phyloP scores from a whole-genome alignment of 192 early-diverging fungal genomes.

The Backusella australiensis region DNA sequence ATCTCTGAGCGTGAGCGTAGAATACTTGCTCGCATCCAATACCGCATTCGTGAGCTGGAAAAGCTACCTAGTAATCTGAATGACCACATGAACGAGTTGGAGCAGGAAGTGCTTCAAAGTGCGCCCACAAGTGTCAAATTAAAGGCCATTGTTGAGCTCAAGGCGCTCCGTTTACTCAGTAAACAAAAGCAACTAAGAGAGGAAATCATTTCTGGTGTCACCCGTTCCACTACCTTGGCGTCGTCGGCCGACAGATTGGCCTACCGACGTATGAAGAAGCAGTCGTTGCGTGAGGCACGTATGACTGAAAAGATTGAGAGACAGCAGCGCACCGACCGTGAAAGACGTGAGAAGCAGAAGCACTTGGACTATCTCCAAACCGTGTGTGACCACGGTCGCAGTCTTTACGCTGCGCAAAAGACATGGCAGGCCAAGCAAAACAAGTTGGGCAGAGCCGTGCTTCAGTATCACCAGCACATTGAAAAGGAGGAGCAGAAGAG shows the following conservation, averaged over 20 bases:
- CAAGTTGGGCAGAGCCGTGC: constrained; percentile 75
- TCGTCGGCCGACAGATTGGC: constrained; percentile 76
- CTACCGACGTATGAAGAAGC: constrained; percentile 80
- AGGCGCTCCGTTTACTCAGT: constrained; percentile 73
- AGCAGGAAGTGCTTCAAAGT: constrained; percentile 16
- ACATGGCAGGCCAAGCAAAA: constrained; percentile 63
- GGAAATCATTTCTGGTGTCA: constrained; percentile 72
- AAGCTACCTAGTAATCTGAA: constrained; percentile 7
- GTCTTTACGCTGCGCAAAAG: constrained; percentile 66
- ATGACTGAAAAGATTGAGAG: constrained; percentile 89
- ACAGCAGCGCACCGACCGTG: constrained; percentile 84
- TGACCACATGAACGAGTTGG: background rate
- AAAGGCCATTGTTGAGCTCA: constrained; percentile 86
- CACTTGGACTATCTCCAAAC: constrained; percentile 77
- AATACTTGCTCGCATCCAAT: constrained; percentile 63
- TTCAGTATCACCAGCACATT: constrained; percentile 74
- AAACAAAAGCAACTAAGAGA: constrained; percentile 59
- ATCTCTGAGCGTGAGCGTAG: constrained; percentile 76
- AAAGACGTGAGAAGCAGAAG: constrained; percentile 81
- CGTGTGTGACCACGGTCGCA: constrained; percentile 74
- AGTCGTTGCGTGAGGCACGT: constrained; percentile 78
- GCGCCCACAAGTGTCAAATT: constrained; percentile 34
- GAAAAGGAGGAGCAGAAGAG: constrained; percentile 96
- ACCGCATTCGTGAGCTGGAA: constrained; percentile 80
- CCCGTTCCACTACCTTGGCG: constrained; percentile 71